Conservation (phyloP, 2,329 filamentous ascomycete genomes). For the Trichoderma guizhouense region DNA sequence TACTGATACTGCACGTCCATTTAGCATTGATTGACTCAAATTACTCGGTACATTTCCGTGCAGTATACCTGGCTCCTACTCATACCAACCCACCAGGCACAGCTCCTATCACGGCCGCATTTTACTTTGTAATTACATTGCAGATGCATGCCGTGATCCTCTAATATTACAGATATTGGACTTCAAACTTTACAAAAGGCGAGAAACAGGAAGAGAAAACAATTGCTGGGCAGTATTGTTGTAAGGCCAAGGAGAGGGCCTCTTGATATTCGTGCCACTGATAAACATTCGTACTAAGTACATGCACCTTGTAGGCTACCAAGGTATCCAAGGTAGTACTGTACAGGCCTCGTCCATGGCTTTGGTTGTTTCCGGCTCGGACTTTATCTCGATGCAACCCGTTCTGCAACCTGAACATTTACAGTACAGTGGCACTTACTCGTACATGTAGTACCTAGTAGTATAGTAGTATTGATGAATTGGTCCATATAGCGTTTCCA, state of each 20-base stretch:
- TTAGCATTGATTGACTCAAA: background rate
- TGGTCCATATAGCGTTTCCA: background rate
- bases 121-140: background rate
- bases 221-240: background rate
- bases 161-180: background rate
- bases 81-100: too few species aligned
- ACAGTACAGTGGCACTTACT: background rate
- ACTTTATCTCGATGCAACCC: constrained; percentile 3
- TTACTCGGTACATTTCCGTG: background rate
- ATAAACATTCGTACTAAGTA: background rate
- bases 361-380: background rate
- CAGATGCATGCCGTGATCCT: background rate
- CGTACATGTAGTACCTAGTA: background rate
- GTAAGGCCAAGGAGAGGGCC: background rate
- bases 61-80: background rate
- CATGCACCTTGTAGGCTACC: background rate
- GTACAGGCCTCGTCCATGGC: background rate
- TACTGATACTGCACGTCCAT: too few species aligned
- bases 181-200: background rate
- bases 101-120: too few species aligned
- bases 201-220: background rate
- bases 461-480: background rate
- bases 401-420: background rate
- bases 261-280: background rate
- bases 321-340: background rate